Evolutionary conservation across 768 basidiomycete genomes (phyloP), one percentile per base, ranked within the genome.

Genomic region (Crepidotus variabilis): DNA sequence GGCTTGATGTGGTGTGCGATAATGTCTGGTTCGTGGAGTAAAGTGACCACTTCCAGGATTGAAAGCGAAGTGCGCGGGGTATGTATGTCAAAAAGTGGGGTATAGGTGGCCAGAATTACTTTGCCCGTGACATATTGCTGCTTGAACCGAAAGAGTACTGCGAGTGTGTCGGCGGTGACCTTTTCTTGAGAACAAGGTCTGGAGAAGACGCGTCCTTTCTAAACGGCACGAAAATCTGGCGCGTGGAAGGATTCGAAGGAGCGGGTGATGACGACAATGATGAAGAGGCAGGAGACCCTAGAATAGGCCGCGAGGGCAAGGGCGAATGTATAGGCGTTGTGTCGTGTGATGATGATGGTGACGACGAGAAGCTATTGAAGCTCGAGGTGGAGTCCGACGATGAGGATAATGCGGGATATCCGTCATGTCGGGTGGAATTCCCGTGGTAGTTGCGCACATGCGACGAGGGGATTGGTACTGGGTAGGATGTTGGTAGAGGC

Each of bases 161-260:
- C 16, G 32, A 50, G 18, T 43, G 39, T 16, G 39, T 43, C 22
- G 23, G 47, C 47, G 24, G 47, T 21, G 51, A 48, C 55, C 67
- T 71, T 64, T 72, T 72, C 64, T 69, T 70, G 46, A 74, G 63
- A 39, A 77, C 74, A 51, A 83, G 71, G 56, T 84, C 82, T 39
- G 83, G 82, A 34, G 80, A 81, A 23, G 75, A 74, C n/a, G 75
- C 72, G 50, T 75, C 71, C 50, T 80, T 76, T 54, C 72, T 72
- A 73, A 80, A 84, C 18, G 77, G 73, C 32, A 75, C 75, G 66
- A 84, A 84, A 60, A 83, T 76, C 23, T 75, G 75, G 56, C 63
- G 64, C 2, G 60, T 52, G 45, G 57, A 51, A 16, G 67, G 53
- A 20, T 43, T 43, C 39, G 13, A 11, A 11, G 39, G 39, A 20